Percentiles rank a stretch among this genome's conserved stretches.
Evolutionary conservation across 371 early-diverging fungal genomes (phyloP).

Genomic region (Lichtheimia ornata): DNA sequence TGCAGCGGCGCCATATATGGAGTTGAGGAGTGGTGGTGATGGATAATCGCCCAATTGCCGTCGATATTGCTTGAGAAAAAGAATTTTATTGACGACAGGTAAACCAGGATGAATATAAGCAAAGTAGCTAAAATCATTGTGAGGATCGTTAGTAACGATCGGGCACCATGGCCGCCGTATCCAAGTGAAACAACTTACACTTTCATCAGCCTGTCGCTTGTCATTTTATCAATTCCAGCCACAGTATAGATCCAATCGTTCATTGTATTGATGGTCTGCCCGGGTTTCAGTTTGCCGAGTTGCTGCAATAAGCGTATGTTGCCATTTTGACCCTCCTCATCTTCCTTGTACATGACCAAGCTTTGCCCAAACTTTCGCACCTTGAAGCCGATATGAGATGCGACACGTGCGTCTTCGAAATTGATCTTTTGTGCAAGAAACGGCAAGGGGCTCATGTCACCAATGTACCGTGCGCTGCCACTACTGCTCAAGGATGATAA

Average conservation of each 20-base stretch:
- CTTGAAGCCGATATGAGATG: constrained; percentile 26
- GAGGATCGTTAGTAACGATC: background rate
- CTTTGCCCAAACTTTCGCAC: constrained; percentile 42
- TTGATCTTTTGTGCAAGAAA: constrained; percentile 43
- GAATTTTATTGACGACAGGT: constrained; percentile 47
- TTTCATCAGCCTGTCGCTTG: constrained; percentile 48
- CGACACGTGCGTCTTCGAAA: constrained; percentile 33
- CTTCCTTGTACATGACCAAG: constrained; percentile 30
- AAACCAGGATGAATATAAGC: constrained; percentile 51
- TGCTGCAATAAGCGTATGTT: constrained; percentile 20
- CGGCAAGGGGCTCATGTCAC: constrained; percentile 42
- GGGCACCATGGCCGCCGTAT: background rate
- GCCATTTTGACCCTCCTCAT: constrained; percentile 13
- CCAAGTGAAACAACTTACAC: constrained; percentile 26
- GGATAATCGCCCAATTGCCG: constrained; percentile 40
- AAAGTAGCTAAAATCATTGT: constrained; percentile 35
- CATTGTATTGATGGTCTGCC: constrained; percentile 36
- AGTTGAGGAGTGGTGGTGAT: constrained; percentile 40
- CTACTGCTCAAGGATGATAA: constrained; percentile 24
- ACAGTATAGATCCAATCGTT: constrained; percentile 47
- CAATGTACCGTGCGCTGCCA: constrained; percentile 34
- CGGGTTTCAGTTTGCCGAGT: constrained; percentile 35
- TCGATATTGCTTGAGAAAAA: constrained; percentile 52
- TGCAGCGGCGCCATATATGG: constrained; percentile 50
- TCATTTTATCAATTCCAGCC: constrained; percentile 37